Base-by-base conservation (phyloP, 352 stramenopile species). In the Peronospora farinosa region DNA sequence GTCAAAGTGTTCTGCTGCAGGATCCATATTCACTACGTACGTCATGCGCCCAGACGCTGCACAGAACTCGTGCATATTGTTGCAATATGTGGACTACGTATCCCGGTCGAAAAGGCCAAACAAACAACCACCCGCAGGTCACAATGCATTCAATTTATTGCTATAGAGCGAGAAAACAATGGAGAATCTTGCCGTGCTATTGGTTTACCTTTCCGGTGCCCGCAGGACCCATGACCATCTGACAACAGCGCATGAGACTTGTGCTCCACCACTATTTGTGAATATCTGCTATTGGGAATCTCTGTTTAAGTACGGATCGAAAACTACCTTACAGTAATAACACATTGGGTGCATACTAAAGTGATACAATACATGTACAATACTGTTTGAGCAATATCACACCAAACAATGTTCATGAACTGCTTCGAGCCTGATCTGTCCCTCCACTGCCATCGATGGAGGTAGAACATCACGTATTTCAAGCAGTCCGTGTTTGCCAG, bases 1-100 rank as follows among this genome's bases (percentile, higher is more conserved):
- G 13, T 95, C 85, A 40, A 95, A 84, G 57, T 90, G 68, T 39
- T 97, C 85, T 15, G 91, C 89, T 3, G 95, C 96, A 17, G 95
- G 95, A 74, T 99, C 96, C 54, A 99, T 63, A 74, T 99, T 99
- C 36, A 99, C 88, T 16, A 98, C 90, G 53, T 93, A 96, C 57
- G 80, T 95, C 84, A 87, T 86, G 43, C 85, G 79, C 1, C 84
- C 74, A 27, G 69, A 89, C 8, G 83, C 83, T 12, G 78, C 79
- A 47, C 81, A 95, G 49, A 96, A 92, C 67, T 96, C 84, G 62
- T 97, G 86, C 72, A 97, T 96, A 52, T 92, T 91, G 56, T 89
- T 94, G 75, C 88, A 97, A 63, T 96, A 96, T 31, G 88, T 96
- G 11, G 84, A 95, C 86, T 96, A 57, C 27, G 6, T 31, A 43